These are phyloP conservation scores for Trichocladium uniseriatum DNA, from an alignment of 495 filamentous ascomycete genomes.

Conservation along the genomic window DNA sequence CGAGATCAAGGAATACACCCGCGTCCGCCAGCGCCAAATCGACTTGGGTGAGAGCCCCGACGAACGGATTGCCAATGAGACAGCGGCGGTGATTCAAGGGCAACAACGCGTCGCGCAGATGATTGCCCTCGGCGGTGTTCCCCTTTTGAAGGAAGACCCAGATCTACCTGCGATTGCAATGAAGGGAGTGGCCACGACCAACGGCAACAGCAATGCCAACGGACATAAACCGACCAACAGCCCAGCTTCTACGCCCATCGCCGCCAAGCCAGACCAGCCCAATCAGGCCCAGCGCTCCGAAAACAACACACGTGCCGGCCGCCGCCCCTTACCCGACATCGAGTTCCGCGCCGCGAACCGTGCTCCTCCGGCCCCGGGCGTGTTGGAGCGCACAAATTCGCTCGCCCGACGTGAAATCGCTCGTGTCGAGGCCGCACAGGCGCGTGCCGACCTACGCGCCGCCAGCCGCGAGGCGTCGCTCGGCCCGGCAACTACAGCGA, in stretches of 20 bases:
- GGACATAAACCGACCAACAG: slow-evolving; percentile 2
- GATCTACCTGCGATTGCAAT: slow-evolving; percentile 14
- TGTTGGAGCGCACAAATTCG: slow-evolving; percentile 32
- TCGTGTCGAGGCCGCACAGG: slow-evolving; percentile 33
- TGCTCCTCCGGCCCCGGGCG: slow-evolving; percentile 9
- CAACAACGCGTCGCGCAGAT: slow-evolving; percentile 31
- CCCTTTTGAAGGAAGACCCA: slow-evolving; percentile 5
- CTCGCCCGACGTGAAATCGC: slow-evolving; percentile 36
- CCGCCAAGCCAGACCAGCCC: slow-evolving; percentile 19
- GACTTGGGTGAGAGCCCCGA: slow-evolving; percentile 36
- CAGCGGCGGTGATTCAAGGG: slow-evolving; percentile 38
- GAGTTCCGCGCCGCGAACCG: slow-evolving; percentile 28
- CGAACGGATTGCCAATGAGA: slow-evolving; percentile 39
- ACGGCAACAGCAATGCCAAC: slow-evolving; percentile 3
- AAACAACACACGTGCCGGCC: slow-evolving; percentile 9
- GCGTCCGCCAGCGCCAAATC: slow-evolving; percentile 41
- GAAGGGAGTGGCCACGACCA: slow-evolving; percentile 7
- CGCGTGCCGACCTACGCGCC: slow-evolving; percentile 30
- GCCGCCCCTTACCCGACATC: slow-evolving; percentile 23
- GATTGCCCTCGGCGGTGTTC: slow-evolving; percentile 10
- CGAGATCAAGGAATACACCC: slow-evolving; percentile 47
- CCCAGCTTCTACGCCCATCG: slow-evolving; percentile 6
- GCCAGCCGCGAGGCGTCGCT: slow-evolving; percentile 21
- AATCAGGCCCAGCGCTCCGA: slow-evolving; percentile 24
- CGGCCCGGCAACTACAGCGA: not conserved